Base-by-base conservation (phyloP, 75 land plant species). In the Sequoiadendron giganteum region DNA sequence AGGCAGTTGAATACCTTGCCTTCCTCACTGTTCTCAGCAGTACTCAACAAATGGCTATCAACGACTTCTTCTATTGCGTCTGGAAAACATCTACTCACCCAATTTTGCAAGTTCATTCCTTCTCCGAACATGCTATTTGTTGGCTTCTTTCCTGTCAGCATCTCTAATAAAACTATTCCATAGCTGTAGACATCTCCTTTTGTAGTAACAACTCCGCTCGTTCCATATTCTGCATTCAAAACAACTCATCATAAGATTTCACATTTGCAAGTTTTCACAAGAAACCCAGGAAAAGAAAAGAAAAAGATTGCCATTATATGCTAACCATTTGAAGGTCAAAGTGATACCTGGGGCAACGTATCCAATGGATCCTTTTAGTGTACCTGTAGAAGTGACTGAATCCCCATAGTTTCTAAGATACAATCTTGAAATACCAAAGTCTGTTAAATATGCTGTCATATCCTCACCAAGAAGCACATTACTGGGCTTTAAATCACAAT, bases 381-480 rank as follows among this genome's bases (percentile, higher is more conserved):
- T 16, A 36, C 3, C 0, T 78, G 81, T 78, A 4, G 61, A 84
- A 42, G 38, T 34, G 6, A 42, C 0, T 85, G n/a, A 85, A 48
- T 45, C 61, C 3, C 6, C 3, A 48, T 38, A 48, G 8, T 18
- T 43, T 55, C 28, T 28, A 85, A 3, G 8, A 49, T 14, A 15
- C 10, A 85, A 16, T 85, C 39, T 85, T 13, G 86, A 85, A 48
- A 85, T 48, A 39, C 90, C 90, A 45, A 89, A 89, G 34, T 89
- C 90, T 16, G 70, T 36, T 15, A 89, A 85, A 58, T 89, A 79
- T 21, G 90, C 90, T n/a, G 85, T 18, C 14, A 88, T 54, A 28
- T 89, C 90, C 3, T 89, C 90, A 19, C 82, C 85, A 40, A 89
- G 38, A 8, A 89, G 75, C 58, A 89, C 86, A 36, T 89, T 89